phyloP scores from a whole-genome alignment of 495 filamentous ascomycete genomes.

The Arthonia radiata region DNA sequence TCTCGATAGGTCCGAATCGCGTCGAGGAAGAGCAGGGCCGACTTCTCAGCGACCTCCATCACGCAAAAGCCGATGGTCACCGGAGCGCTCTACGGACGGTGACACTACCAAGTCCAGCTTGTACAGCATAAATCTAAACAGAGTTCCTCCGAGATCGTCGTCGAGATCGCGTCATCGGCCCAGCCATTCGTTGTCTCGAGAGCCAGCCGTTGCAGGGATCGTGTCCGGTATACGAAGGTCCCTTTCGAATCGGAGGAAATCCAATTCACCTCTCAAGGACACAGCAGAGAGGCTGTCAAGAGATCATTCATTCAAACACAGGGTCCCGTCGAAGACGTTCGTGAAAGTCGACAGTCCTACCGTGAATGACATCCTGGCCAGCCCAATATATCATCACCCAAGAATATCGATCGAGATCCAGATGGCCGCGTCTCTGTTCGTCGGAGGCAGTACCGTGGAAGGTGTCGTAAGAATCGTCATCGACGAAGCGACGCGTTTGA shows the following conservation, averaged over 20 bases:
- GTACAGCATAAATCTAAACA: too few species aligned
- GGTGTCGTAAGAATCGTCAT: conserved; percentile 14
- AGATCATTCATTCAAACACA: conserved; percentile 8
- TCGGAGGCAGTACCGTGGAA: conserved; percentile 16
- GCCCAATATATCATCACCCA: conserved; percentile 13
- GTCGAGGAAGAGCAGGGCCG: too few species aligned
- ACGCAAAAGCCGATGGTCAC: too few species aligned
- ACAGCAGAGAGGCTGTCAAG: conserved; percentile 8
- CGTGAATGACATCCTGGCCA: conserved; percentile 15
- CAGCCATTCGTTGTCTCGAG: too few species aligned
- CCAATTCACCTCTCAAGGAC: conserved; percentile 13
- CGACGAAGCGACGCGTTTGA: conserved; percentile 12
- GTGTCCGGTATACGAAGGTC: too few species aligned
- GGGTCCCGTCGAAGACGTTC: conserved; percentile 13
- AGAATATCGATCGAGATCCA: conserved; percentile 13
- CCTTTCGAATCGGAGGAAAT: conserved; percentile 10
- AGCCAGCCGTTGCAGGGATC: too few species aligned
- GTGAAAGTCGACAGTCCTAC: conserved; percentile 7
- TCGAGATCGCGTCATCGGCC: too few species aligned
- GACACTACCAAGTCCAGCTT: too few species aligned
- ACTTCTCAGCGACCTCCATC: too few species aligned
- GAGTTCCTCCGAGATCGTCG: too few species aligned
- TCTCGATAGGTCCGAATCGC: too few species aligned
- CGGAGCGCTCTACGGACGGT: too few species aligned
- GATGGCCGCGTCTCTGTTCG: conserved; percentile 14